Conservation (phyloP, 2,329 filamentous ascomycete species). For the Paecilomyces sp. region DNA sequence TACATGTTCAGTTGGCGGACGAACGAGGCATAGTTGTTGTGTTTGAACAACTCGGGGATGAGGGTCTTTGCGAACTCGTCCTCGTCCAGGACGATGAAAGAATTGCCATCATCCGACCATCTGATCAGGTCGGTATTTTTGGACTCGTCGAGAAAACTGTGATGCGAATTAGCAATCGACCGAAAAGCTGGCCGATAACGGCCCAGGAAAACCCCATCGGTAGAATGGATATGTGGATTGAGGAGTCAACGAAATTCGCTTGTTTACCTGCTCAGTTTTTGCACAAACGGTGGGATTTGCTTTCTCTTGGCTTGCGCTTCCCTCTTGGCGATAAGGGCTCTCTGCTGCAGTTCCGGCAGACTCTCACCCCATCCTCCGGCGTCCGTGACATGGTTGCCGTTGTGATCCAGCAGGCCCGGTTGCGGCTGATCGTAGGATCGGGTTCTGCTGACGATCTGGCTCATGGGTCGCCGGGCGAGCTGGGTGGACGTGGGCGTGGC, state of each 20-base stretch:
- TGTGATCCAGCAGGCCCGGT: constrained; percentile 19
- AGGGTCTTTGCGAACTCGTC: constrained; percentile 74
- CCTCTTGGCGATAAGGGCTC: constrained; percentile 72
- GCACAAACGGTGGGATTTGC: constrained; percentile 94
- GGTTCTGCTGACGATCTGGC: constrained; percentile 31
- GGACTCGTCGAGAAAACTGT: constrained; percentile 83
- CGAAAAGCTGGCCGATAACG: no score
- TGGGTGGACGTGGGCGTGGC: constrained; percentile 36
- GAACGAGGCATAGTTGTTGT: constrained; percentile 73
- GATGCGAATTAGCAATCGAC: constrained; percentile 9
- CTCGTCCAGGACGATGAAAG: constrained; percentile 93
- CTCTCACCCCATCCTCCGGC: constrained; percentile 50
- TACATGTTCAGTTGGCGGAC: constrained; percentile 65
- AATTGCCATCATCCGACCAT: constrained; percentile 94
- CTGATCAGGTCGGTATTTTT: constrained; percentile 93
- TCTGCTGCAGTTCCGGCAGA: constrained; percentile 70
- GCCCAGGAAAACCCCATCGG: no score
- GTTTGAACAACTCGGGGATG: constrained; percentile 70
- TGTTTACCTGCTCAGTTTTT: constrained; percentile 89
- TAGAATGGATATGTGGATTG: no score
- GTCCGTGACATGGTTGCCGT: constrained; percentile 16
- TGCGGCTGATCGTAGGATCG: constrained; percentile 31
- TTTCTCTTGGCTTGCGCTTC: constrained; percentile 87
- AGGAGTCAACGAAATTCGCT: no score
- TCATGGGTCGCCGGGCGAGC: constrained; percentile 31